Evolutionary conservation across 176 grass and related monocot species (phyloP), one percentile per base, ranked within the genome.

Genomic region (Zea luxurians): DNA sequence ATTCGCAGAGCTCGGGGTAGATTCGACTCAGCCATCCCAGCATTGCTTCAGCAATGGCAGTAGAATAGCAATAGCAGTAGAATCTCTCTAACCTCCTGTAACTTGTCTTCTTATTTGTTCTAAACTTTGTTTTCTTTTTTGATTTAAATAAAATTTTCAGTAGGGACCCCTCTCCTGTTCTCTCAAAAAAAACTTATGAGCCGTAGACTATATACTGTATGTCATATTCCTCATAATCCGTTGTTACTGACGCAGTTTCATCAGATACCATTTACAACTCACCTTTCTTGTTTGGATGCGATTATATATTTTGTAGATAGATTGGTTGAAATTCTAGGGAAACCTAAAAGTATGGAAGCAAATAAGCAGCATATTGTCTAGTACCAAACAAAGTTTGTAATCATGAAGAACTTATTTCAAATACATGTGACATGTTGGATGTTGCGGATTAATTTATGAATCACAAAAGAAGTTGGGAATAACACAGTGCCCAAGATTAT

Each of bases 241-340:
- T 6, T 44, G 40, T 48, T 48, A 71, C 46, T 7, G 34, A 7
- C 11, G 2, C 15, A 7, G 42, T 20, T 50, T 27, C 55, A 18
- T 74, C 27, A 13, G 20, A 37, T 78, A n/a, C 42, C 41, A 2
- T 55, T 72, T 57, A 15, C 38, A 84, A 71, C 66, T 44, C 9
- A 72, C 38, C 55, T 48, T 27, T 27, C 27, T 27, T 27, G 27
- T 27, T 27, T 27, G 27, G 27, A 27, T 27, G 27, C 27, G 27
- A 27, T 27, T 77, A 37, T 37, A 15, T 13, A 40, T 34, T 62
- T 50, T 35, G 5, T 27, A 21, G 8, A 61, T 61, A 10, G 40
- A 47, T 73, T 52, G 34, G 16, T 40, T 38, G 36, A 61, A 37
- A 40, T 48, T 69, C 7, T 2, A 59, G 36, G 34, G 35, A 4